Evolutionary conservation across 768 basidiomycete species (phyloP).

Genomic region (Serendipita vermifera): DNA sequence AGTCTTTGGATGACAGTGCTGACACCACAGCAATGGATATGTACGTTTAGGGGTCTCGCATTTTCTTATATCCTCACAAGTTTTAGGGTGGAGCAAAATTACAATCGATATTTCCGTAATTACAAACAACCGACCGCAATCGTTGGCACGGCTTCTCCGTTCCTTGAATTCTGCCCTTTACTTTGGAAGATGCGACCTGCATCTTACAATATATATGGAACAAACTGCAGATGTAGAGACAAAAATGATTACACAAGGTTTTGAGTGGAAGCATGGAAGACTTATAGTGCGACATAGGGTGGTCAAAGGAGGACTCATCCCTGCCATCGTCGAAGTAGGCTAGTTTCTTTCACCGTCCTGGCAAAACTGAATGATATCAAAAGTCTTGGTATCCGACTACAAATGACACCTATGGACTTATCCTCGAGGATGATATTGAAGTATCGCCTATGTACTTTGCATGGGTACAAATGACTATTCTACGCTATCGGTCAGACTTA

Average conservation of each 20-base stretch:
- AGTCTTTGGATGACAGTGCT: conserved; percentile 53
- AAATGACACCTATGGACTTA: conserved; percentile 60
- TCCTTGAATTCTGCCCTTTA: conserved; percentile 48
- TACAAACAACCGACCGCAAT: conserved; percentile 61
- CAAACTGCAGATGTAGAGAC: conserved; percentile 58
- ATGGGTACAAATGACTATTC: conserved; percentile 69
- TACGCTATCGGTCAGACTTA: conserved; percentile 54
- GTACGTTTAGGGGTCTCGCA: conserved; percentile 29
- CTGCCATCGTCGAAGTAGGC: conserved; percentile 58
- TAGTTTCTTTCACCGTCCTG: not conserved
- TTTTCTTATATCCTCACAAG: not conserved
- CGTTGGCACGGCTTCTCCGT: conserved; percentile 49
- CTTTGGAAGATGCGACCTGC: conserved; percentile 49
- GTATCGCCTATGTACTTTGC: conserved; percentile 74
- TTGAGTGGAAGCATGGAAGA: conserved; percentile 49
- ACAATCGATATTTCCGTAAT: conserved; percentile 58
- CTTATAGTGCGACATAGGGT: conserved; percentile 57
- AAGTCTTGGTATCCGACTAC: conserved; percentile 68
- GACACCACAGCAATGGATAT: conserved; percentile 42
- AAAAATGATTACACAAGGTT: conserved; percentile 33
- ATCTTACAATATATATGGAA: conserved; percentile 60
- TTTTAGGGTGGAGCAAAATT: conserved; percentile 61
- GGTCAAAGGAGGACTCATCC: conserved; percentile 64
- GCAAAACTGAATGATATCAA: not conserved
- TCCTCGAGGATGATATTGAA: conserved; percentile 81